Percentiles rank a stretch among this genome's conserved stretches.
These are phyloP conservation scores for Rutstroemia sp. DNA, from an alignment of 2,329 filamentous ascomycete species.

Conservation along the genomic window DNA sequence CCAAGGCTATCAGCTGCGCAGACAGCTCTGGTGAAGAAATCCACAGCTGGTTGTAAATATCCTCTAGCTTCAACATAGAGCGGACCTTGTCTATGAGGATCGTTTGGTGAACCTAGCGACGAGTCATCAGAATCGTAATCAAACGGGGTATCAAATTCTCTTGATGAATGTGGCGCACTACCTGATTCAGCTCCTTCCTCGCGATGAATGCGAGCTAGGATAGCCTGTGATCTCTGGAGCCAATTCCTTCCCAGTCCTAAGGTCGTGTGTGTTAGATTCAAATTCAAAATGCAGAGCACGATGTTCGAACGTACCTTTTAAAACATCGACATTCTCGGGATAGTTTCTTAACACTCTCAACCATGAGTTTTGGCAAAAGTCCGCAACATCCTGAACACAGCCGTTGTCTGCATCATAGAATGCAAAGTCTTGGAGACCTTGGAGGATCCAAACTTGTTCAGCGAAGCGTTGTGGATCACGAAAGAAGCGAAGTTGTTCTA, in stretches of 20 bases:
- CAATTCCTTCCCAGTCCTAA: constrained; percentile 43
- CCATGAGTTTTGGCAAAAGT: constrained; percentile 43
- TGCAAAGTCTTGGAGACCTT: constrained; percentile 41
- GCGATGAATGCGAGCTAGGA: constrained; percentile 39
- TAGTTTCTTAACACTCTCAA: constrained; percentile 38
- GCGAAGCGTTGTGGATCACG: constrained; percentile 28
- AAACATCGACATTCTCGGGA: constrained; percentile 35
- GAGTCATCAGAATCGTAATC: constrained; percentile 24
- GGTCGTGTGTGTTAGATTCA: neutral
- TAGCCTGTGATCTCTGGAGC: constrained; percentile 43
- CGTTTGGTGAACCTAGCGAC: constrained; percentile 26
- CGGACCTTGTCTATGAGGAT: constrained; percentile 28
- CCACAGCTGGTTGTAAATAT: constrained; percentile 41
- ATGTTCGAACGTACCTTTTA: constrained; percentile 32
- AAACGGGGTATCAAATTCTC: constrained; percentile 3
- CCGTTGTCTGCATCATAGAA: constrained; percentile 41
- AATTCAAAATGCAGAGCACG: neutral
- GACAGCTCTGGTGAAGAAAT: constrained; percentile 42
- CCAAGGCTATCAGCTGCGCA: constrained; percentile 34
- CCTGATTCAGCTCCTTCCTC: constrained; percentile 33
- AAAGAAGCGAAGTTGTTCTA: constrained; percentile 34
- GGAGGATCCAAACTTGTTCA: constrained; percentile 36
- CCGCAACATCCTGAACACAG: constrained; percentile 37
- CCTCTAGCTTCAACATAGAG: constrained; percentile 46
- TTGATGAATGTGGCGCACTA: constrained; percentile 18